Conservation (phyloP, 768 basidiomycete genomes). For the Phlegmacium glaucopus region DNA sequence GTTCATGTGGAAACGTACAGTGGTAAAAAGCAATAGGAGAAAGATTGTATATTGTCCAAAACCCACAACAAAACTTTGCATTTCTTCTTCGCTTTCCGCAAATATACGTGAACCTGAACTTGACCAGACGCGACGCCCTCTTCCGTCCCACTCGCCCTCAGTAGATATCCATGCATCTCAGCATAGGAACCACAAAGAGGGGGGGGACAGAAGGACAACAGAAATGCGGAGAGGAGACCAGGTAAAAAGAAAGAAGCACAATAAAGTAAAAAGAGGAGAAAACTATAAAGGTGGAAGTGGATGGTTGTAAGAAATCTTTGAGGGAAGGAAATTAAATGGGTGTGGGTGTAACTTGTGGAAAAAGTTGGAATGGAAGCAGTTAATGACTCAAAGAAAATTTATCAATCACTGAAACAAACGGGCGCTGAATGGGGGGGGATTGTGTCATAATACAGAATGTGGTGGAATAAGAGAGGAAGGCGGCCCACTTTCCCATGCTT, state of each 20-base stretch:
- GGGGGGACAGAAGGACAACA: slow-evolving; percentile 71
- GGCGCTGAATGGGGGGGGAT: slow-evolving; percentile 25
- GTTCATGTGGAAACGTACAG: too few relatives aligned
- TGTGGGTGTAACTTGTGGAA: neutral
- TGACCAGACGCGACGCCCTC: slow-evolving; percentile 60
- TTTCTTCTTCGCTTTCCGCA: neutral
- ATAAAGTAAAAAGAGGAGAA: slow-evolving; percentile 11
- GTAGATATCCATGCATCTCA: slow-evolving; percentile 19
- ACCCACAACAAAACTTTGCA: neutral
- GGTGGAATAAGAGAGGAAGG: slow-evolving; percentile 18
- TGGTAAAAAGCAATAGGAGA: too few relatives aligned
- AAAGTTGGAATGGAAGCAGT: neutral
- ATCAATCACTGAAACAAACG: slow-evolving; percentile 19
- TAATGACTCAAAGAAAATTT: slow-evolving; percentile 2
- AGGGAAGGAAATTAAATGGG: neutral
- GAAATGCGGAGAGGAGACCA: slow-evolving; percentile 24
- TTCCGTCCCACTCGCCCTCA: slow-evolving; percentile 63
- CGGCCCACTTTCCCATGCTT: slow-evolving; percentile 13
- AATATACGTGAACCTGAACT: slow-evolving; percentile 9
- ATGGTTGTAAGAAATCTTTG: slow-evolving; percentile 7
- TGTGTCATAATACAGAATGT: slow-evolving; percentile 7
- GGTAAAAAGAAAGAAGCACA: slow-evolving; percentile 18
- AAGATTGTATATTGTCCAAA: too few relatives aligned
- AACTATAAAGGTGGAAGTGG: slow-evolving; percentile 5
- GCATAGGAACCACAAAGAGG: slow-evolving; percentile 35